Conservation (phyloP, 2,329 filamentous ascomycete species). For the Dactylellina parvicollis region DNA sequence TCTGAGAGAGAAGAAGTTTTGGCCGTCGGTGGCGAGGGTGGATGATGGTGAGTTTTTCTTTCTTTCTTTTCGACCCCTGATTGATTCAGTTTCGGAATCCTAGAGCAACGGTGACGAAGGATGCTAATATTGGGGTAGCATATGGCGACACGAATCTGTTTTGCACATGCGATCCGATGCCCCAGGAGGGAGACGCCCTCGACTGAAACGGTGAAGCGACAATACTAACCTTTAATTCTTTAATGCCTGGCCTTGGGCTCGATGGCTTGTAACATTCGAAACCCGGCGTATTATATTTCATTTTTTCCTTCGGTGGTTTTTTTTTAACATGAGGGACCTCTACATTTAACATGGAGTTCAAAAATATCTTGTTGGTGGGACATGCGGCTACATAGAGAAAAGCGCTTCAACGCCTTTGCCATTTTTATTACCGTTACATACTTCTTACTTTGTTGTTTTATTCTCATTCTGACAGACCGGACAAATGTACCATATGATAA, state of each 20-base stretch:
- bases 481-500: slow-evolving; percentile 14
- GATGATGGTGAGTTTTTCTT: slow-evolving; percentile 78
- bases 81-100: slow-evolving; percentile 26
- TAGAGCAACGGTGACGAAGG: not conserved
- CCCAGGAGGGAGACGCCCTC: slow-evolving; percentile 65
- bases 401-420: slow-evolving; percentile 41
- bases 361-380: slow-evolving; percentile 26
- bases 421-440: not conserved
- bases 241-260: not conserved
- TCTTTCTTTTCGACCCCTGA: too few relatives aligned
- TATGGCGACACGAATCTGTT: slow-evolving; percentile 93
- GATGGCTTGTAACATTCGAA: not conserved
- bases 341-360: slow-evolving; percentile 54
- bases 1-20: slow-evolving; percentile 96
- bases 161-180: slow-evolving; percentile 88
- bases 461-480: not conserved
- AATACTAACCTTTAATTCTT: slow-evolving; percentile 1
- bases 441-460: not conserved
- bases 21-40: slow-evolving; percentile 85
- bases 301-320: not conserved
- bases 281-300: slow-evolving; percentile 26
- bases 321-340: slow-evolving; percentile 53
- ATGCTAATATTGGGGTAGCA: slow-evolving; percentile 65
- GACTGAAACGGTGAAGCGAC: slow-evolving; percentile 12
- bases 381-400: slow-evolving; percentile 38